Evolutionary conservation across 1,284 basidiomycete genomes (phyloP), one percentile per base, ranked within the genome.

Genomic region (Leccinum proximum): DNA sequence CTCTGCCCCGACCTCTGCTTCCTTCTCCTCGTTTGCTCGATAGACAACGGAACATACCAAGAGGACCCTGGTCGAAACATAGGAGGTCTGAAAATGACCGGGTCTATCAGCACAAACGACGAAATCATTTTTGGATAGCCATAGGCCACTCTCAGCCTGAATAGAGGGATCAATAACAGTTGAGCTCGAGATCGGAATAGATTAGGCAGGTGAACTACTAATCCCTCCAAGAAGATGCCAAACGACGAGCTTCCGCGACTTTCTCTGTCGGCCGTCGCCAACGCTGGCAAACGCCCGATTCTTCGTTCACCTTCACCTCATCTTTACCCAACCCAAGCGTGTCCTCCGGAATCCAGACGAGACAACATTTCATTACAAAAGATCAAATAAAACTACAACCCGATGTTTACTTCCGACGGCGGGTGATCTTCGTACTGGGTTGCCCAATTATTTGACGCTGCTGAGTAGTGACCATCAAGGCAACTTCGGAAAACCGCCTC

Each of bases 221-320:
- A 92, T 88, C 2, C 90, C 93, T 33, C 93, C 92, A 65, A 91
- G 88, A 0, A 93, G 96, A 74, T 97, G 94, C 0, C 93, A 94
- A 3, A 94, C 76, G 1, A 81, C 85, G 26, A 95, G 71, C 11
- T 71, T 82, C 16, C 87, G 82, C 26, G 76, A 67, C 69, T 67
- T 66, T 75, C 71, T 61, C 88, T 80, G 54, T 70, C 63, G 1
- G 76, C 70, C 3, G 83, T 75, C 65, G 83, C 81, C 16, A 72
- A 71, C 10, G 70, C 67, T 8, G 84, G 63, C 2, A 89, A 67
- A 96, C 83, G 1, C 88, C 90, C 8, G 77, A 78, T 59, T 81
- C 82, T 65, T 72, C 72, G 73, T 89, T 88, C 67, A 77, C 84
- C 65, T 76, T 73, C 68, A 84, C 84, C 78, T 94, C 92, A 66